Evolutionary conservation across 208 protist species (phyloP).

Genomic region (Endotrypanum monterogeii): DNA sequence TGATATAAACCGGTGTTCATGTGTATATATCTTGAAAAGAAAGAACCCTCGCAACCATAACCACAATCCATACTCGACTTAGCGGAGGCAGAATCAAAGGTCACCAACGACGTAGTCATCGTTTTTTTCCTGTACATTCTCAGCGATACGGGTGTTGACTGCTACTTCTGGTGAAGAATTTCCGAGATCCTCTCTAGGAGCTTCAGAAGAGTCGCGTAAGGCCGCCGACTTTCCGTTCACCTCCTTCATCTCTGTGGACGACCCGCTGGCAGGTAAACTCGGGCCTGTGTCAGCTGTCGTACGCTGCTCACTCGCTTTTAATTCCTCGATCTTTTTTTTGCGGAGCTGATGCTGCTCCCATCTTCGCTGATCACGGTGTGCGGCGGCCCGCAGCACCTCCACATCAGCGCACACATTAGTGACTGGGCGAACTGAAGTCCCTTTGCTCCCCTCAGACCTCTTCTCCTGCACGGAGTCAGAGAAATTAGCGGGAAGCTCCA

Average conservation of each 20-base stretch:
- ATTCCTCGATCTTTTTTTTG: background rate
- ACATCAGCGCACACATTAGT: constrained; percentile 34
- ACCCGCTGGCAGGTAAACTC: background rate
- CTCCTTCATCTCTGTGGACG: background rate
- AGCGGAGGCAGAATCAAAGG: background rate
- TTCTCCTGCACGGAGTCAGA: background rate
- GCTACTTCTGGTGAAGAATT: background rate
- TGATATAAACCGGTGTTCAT: too few species aligned
- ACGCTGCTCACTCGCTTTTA: constrained; percentile 2
- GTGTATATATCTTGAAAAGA: too few species aligned
- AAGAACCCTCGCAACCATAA: background rate
- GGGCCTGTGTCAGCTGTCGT: background rate
- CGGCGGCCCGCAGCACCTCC: constrained; percentile 36
- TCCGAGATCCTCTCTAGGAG: background rate
- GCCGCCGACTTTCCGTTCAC: background rate
- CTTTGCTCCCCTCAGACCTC: constrained; percentile 18
- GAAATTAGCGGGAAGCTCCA: constrained; percentile 11
- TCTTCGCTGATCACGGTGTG: constrained; percentile 38
- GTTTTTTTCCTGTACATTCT: background rate
- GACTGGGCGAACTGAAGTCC: constrained; percentile 16
- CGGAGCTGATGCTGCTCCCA: constrained; percentile 48
- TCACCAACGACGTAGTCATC: background rate
- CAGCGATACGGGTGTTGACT: background rate
- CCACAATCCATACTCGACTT: background rate
- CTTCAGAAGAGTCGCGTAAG: background rate